These are phyloP conservation scores for Simmondsia chinensis DNA, from an alignment of 148 eudicot genomes.

Conservation along the genomic window DNA sequence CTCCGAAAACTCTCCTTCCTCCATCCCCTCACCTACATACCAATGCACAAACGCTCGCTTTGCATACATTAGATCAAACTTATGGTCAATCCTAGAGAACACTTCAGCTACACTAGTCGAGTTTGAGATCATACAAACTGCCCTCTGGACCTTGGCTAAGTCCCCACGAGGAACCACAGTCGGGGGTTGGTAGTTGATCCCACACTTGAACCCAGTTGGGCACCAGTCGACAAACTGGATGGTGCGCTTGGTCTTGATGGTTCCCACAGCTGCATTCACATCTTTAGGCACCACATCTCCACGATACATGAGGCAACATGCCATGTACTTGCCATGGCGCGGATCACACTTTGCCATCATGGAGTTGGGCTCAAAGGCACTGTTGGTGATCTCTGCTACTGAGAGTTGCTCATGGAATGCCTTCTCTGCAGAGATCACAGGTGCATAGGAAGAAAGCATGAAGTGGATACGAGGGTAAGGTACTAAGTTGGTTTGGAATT, in stretches of 20 bases:
- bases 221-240: conserved; percentile 32
- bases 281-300: conserved; percentile 29
- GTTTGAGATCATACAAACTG: conserved; percentile 28
- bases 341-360: conserved; percentile 25
- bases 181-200: conserved; percentile 23
- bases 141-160: conserved; percentile 28
- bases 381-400: conserved; percentile 21
- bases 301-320: conserved; percentile 27
- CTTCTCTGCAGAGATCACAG: conserved; percentile 23
- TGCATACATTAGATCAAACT: conserved; percentile 29
- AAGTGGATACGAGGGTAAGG: conserved; percentile 21
- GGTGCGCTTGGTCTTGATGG: conserved; percentile 22
- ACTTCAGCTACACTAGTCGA: conserved; percentile 30
- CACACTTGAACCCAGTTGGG: conserved; percentile 31
- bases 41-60: conserved; percentile 27
- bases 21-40: conserved; percentile 30
- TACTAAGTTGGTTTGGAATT: conserved; percentile 21
- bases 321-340: conserved; percentile 24
- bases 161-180: conserved; percentile 27
- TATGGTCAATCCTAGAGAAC: conserved; percentile 22
- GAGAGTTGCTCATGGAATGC: conserved; percentile 24
- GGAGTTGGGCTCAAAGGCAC: conserved; percentile 17
- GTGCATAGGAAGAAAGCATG: conserved; percentile 26
- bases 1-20: conserved; percentile 25
- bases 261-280: conserved; percentile 27